These are phyloP conservation scores for Strobilomyces echinocephalus DNA, from an alignment of 768 basidiomycete species.

Conservation along the genomic window DNA sequence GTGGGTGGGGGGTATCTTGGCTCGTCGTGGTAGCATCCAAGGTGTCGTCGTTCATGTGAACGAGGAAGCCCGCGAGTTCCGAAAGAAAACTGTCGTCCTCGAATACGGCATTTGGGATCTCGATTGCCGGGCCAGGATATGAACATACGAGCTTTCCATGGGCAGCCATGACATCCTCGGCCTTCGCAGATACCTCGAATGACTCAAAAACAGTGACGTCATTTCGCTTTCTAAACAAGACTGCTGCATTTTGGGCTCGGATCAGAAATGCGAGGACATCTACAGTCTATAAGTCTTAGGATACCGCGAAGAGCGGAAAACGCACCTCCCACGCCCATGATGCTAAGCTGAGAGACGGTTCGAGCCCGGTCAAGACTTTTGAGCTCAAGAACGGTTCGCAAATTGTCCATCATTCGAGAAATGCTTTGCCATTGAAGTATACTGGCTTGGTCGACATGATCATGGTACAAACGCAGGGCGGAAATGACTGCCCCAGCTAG, in stretches of 20 bases:
- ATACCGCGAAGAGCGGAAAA: background rate
- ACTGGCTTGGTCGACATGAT: background rate
- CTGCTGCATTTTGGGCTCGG: slow-evolving; percentile 44
- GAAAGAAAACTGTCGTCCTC: slow-evolving; percentile 27
- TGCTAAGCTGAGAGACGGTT: slow-evolving; percentile 4
- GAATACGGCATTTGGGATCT: slow-evolving; percentile 29
- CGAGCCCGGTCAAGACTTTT: slow-evolving; percentile 7
- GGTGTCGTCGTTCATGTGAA: slow-evolving; percentile 29
- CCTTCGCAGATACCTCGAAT: slow-evolving; percentile 42
- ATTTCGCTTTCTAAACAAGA: slow-evolving; percentile 35
- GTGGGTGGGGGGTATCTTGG: slow-evolving; percentile 37
- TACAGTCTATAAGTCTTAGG: slow-evolving; percentile 11
- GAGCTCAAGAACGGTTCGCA: slow-evolving; percentile 11
- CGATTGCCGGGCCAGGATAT: slow-evolving; percentile 43
- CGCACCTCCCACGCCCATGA: slow-evolving; percentile 10
- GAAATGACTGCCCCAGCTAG: slow-evolving; percentile 22
- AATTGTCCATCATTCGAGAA: slow-evolving; percentile 29
- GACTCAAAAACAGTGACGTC: slow-evolving; percentile 36
- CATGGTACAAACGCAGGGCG: slow-evolving; percentile 17
- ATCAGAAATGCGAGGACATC: slow-evolving; percentile 38
- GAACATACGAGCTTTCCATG: slow-evolving; percentile 42
- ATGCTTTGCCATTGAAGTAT: slow-evolving; percentile 29
- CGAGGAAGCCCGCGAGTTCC: slow-evolving; percentile 38
- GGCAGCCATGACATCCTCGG: slow-evolving; percentile 32
- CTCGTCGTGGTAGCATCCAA: slow-evolving; percentile 34